These are phyloP conservation scores for Aspergillus sclerotialis DNA, from an alignment of 2,329 filamentous ascomycete species.

Conservation along the genomic window DNA sequence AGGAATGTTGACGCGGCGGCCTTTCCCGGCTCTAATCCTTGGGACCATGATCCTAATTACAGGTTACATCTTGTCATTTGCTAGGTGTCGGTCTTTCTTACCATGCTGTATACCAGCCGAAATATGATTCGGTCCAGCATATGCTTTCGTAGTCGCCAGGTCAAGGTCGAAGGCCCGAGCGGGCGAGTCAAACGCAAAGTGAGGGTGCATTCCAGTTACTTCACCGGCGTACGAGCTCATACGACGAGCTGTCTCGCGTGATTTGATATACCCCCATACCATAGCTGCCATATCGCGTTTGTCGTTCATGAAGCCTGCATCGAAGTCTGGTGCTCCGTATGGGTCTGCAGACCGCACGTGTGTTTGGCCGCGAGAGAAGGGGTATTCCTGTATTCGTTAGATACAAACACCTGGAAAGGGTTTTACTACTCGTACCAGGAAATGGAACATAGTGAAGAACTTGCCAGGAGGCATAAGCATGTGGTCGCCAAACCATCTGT, in stretches of 20 bases:
- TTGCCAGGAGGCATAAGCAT: constrained; percentile 64
- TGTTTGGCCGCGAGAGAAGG: constrained; percentile 65
- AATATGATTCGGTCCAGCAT: constrained; percentile 66
- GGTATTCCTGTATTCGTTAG: constrained; percentile 49
- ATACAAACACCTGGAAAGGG: neutral
- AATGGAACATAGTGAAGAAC: constrained; percentile 80
- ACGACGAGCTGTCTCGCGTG: constrained; percentile 68
- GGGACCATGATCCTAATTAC: constrained; percentile 56
- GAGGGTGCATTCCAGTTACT: constrained; percentile 60
- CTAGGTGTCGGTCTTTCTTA: too few relatives aligned
- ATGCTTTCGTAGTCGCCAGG: constrained; percentile 65
- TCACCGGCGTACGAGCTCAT: constrained; percentile 75
- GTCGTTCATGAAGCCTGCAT: constrained; percentile 79
- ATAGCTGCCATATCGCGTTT: constrained; percentile 77
- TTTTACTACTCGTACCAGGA: constrained; percentile 42
- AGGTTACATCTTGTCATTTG: too few relatives aligned
- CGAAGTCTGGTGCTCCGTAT: constrained; percentile 70
- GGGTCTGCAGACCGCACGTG: constrained; percentile 66
- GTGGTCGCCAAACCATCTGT: constrained; percentile 40
- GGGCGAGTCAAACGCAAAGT: constrained; percentile 63
- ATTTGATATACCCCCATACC: constrained; percentile 81
- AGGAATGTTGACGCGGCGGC: constrained; percentile 45
- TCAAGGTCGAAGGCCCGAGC: constrained; percentile 68
- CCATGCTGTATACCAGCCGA: constrained; percentile 67
- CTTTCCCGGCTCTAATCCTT: constrained; percentile 51